These are phyloP conservation scores for Aspergillus coremiiformis DNA, from an alignment of 495 filamentous ascomycete genomes.

Conservation along the genomic window DNA sequence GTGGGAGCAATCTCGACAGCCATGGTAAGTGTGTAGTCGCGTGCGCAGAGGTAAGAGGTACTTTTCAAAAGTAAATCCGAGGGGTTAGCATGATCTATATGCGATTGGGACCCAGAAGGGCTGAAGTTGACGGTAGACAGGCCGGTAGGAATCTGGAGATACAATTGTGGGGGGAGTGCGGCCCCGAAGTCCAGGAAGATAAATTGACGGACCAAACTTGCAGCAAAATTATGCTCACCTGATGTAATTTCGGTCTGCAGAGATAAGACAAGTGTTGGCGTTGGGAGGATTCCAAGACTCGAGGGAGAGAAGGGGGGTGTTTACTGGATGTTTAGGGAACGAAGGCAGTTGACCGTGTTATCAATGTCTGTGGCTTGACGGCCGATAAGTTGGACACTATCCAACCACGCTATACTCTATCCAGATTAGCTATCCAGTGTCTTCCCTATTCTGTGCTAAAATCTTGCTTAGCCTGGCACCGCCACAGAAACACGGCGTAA, in stretches of 20 bases:
- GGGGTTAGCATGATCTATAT: slow-evolving; percentile 8
- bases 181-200: slow-evolving; percentile 1
- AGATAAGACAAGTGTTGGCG: background rate
- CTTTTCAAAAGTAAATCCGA: background rate
- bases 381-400: slow-evolving; percentile 8
- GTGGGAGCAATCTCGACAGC: slow-evolving; percentile 28
- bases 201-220: background rate
- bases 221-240: slow-evolving; percentile 10
- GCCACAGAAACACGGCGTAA: background rate
- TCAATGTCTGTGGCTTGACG: slow-evolving; percentile 13
- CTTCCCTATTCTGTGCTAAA: slow-evolving; percentile 5
- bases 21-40: slow-evolving; percentile 22
- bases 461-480: background rate
- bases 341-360: slow-evolving; percentile 7
- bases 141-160: slow-evolving; percentile 6
- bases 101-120: slow-evolving; percentile 7
- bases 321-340: slow-evolving; percentile 10
- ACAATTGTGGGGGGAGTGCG: slow-evolving; percentile 15
- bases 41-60: background rate
- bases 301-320: slow-evolving; percentile 1
- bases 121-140: slow-evolving; percentile 2
- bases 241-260: slow-evolving; percentile 8
- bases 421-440: background rate
- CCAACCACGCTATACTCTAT: slow-evolving; percentile 4
- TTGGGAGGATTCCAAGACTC: background rate